These are phyloP conservation scores for Monilinia laxa DNA, from an alignment of 2,329 filamentous ascomycete species.

Conservation along the genomic window DNA sequence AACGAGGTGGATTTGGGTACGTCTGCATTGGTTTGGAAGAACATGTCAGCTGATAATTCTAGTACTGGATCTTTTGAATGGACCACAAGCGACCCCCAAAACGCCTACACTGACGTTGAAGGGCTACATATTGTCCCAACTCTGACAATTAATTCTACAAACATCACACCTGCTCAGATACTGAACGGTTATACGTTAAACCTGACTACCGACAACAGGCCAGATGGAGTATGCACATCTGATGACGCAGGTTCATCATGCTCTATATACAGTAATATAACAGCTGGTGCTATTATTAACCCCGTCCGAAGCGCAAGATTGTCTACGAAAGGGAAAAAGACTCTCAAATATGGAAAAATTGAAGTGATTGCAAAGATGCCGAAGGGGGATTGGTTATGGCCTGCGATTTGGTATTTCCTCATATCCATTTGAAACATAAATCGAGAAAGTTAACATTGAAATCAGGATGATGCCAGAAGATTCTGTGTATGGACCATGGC, in stretches of 20 bases:
- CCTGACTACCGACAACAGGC: conserved; percentile 41
- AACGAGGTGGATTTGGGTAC: conserved; percentile 30
- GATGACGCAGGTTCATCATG: conserved; percentile 42
- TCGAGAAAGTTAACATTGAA: neutral
- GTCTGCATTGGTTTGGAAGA: neutral
- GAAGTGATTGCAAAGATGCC: conserved; percentile 56
- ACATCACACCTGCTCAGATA: conserved; percentile 44
- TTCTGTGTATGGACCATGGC: conserved; percentile 51
- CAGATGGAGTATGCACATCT: conserved; percentile 46
- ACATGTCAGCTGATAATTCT: neutral
- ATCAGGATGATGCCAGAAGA: conserved; percentile 51
- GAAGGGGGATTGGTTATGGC: conserved; percentile 56
- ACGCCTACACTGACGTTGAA: conserved; percentile 49
- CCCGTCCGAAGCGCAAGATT: conserved; percentile 52
- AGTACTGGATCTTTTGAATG: conserved; percentile 54
- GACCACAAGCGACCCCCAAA: conserved; percentile 50
- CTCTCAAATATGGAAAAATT: conserved; percentile 51
- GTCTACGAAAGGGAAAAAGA: conserved; percentile 48
- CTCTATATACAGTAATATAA: conserved; percentile 44
- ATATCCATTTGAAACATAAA: too few relatives aligned
- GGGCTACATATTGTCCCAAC: conserved; percentile 58
- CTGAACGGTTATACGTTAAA: conserved; percentile 47
- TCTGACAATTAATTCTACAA: conserved; percentile 46
- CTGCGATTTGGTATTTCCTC: conserved; percentile 41
- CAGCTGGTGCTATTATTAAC: conserved; percentile 48